Base-by-base conservation (phyloP, 169 alveolate genomes). In the Plasmodium sp. region DNA sequence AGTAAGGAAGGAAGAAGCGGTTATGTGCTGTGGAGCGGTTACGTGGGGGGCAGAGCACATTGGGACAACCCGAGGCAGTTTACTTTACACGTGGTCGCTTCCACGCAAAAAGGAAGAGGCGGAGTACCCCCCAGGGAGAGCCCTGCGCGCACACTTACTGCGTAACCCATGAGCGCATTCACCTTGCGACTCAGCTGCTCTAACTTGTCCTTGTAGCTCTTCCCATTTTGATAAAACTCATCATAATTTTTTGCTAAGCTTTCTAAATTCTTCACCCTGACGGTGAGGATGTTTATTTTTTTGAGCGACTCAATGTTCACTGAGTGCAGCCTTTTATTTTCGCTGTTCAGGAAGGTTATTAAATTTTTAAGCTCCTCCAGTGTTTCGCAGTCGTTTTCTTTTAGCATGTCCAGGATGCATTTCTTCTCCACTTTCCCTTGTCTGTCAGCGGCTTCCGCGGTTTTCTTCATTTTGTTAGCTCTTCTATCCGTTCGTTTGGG, bases 301-400 rank as follows among this genome's bases (percentile, higher is more conserved):
- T 86, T 86, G 34, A 86, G 81, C 33, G 81, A 56, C 34, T 86
- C 93, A 14, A 86, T 54, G 62, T 86, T 86, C 51, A 86, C 43
- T 71, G 81, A 75, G 45, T 86, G 93, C 71, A 86, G 71, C 71
- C 93, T 86, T 77, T 86, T 86, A 36, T 86, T 86, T 86, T 86
- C 93, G 45, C 27, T 71, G 67, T 86, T 86, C 67, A 86, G 71
- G 31, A 86, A 86, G 10, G 27, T 75, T 31, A 86, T 77, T 77
- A 86, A 86, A 86, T 86, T 86, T 77, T 75, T 75, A 34, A 86
- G 45, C 43, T 86, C 93, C 45, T 86, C 86, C 81, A 86, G 31
- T 1, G 86, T 86, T 86, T 86, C 86, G 72, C 93, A 86, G 31
- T 86, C 93, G 31, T 86, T 86, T 86, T 75, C 93, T 77, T 56